Evolutionary conservation across 345 rosid genomes (phyloP).

Genomic region (Isatis tinctoria): DNA sequence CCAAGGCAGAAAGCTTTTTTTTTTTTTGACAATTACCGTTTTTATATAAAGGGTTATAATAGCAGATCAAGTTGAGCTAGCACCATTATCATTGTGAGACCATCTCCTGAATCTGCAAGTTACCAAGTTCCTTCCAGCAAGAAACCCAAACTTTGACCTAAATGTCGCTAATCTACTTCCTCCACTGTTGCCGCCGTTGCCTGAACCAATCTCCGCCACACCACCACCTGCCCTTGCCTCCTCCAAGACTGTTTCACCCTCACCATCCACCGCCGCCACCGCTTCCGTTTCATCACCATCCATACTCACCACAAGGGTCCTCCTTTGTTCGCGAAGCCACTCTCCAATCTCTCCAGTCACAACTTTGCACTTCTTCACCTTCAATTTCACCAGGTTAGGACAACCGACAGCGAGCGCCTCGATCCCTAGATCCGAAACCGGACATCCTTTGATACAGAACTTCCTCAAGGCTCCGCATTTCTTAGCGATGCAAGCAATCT

Average conservation of each 20-base stretch:
- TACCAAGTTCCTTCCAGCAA: slow-evolving; percentile 50
- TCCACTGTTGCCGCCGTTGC: slow-evolving; percentile 27
- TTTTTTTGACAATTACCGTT: slow-evolving; percentile 23
- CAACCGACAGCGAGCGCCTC: slow-evolving; percentile 75
- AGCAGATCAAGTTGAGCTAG: slow-evolving; percentile 34
- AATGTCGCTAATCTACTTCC: slow-evolving; percentile 50
- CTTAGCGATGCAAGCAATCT: slow-evolving; percentile 68
- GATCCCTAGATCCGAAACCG: slow-evolving; percentile 64
- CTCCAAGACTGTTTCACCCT: slow-evolving; percentile 40
- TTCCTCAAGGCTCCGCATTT: slow-evolving; percentile 73
- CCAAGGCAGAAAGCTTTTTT: neutral
- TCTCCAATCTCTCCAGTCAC: slow-evolving; percentile 58
- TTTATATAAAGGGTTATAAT: neutral
- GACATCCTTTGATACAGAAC: slow-evolving; percentile 86
- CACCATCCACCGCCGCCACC: slow-evolving; percentile 19
- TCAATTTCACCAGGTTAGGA: slow-evolving; percentile 73
- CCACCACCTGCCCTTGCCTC: slow-evolving; percentile 47
- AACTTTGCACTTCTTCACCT: slow-evolving; percentile 82
- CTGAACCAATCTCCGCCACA: slow-evolving; percentile 28
- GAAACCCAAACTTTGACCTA: slow-evolving; percentile 52
- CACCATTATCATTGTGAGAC: slow-evolving; percentile 38
- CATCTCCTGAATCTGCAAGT: slow-evolving; percentile 56
- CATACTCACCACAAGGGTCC: slow-evolving; percentile 58
- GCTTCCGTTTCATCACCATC: slow-evolving; percentile 40
- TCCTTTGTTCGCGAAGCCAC: slow-evolving; percentile 57